These are phyloP conservation scores for Teunomyces kruisii DNA, from an alignment of 805 yeast genomes.

Conservation along the genomic window DNA sequence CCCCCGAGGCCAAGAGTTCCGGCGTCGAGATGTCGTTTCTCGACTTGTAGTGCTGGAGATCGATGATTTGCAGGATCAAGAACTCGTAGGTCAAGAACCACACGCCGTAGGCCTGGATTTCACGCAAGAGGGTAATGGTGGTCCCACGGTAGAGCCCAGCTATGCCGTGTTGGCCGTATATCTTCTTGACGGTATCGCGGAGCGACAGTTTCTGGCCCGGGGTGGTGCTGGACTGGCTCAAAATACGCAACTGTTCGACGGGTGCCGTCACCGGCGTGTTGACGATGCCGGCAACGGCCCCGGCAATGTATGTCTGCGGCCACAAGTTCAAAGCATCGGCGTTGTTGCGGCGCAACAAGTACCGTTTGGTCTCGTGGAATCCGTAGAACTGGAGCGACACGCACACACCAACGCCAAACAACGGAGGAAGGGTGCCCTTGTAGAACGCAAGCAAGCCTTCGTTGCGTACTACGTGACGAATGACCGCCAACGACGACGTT, in stretches of 20 bases:
- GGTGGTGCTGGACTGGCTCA: constrained; percentile 52
- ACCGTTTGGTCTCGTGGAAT: constrained; percentile 67
- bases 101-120: constrained; percentile 71
- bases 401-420: constrained; percentile 57
- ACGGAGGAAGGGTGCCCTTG: constrained; percentile 46
- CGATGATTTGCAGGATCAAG: constrained; percentile 43
- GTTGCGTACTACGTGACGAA: constrained; percentile 36
- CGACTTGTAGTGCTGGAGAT: constrained; percentile 31
- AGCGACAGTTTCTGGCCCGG: constrained; percentile 21
- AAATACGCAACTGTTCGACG: constrained; percentile 64
- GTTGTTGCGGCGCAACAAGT: constrained; percentile 35
- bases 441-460: constrained; percentile 46
- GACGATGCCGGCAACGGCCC: constrained; percentile 67
- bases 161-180: constrained; percentile 44
- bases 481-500: constrained; percentile 30
- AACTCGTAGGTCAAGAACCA: constrained; percentile 70
- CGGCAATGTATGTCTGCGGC: constrained; percentile 61
- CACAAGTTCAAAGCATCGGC: constrained; percentile 41
- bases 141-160: constrained; percentile 57
- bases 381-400: constrained; percentile 71
- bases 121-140: constrained; percentile 54
- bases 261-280: constrained; percentile 64
- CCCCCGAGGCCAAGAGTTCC: constrained; percentile 58
- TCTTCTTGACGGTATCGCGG: constrained; percentile 40
- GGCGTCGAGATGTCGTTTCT: constrained; percentile 54